These are phyloP conservation scores for Xylariaceae sp. DNA, from an alignment of 2,329 filamentous ascomycete genomes.

Conservation along the genomic window DNA sequence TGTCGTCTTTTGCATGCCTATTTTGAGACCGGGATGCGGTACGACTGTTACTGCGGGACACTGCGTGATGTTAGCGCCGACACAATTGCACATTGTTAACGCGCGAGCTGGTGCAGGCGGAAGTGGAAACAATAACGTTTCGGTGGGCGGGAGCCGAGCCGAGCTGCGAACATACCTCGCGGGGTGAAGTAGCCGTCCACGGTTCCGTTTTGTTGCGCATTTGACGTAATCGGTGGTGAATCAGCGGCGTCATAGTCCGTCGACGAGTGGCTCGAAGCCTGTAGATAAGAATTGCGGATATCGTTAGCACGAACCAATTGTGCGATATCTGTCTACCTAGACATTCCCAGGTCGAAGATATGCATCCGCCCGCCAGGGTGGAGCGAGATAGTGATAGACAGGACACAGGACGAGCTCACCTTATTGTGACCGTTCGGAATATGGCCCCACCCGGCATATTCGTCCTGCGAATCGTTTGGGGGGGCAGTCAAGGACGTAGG, in stretches of 20 bases:
- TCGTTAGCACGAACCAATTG: slow-evolving; percentile 6
- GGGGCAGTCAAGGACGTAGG: slow-evolving; percentile 45
- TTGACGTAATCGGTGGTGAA: slow-evolving; percentile 15
- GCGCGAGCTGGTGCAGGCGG: neutral
- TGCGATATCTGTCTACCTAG: neutral
- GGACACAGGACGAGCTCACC: slow-evolving; percentile 22
- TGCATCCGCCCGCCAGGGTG: neutral
- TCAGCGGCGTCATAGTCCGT: slow-evolving; percentile 26
- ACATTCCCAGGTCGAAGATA: neutral
- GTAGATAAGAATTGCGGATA: neutral
- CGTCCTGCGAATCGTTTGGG: slow-evolving; percentile 47
- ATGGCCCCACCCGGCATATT: slow-evolving; percentile 43
- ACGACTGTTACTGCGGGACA: slow-evolving; percentile 24
- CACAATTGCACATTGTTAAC: neutral
- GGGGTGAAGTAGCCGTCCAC: slow-evolving; percentile 24
- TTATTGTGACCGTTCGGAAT: slow-evolving; percentile 26
- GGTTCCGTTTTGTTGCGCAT: slow-evolving; percentile 25
- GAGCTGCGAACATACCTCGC: slow-evolving; percentile 25
- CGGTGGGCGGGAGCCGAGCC: neutral
- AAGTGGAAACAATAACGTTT: neutral
- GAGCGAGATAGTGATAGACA: neutral
- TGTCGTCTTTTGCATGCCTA: slow-evolving; percentile 32
- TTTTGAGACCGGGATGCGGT: slow-evolving; percentile 11
- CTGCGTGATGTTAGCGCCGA: slow-evolving; percentile 23
- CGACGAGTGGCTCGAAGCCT: slow-evolving; percentile 28